These are phyloP conservation scores for Baorangia bicolor DNA, from an alignment of 768 basidiomycete genomes.

Conservation along the genomic window DNA sequence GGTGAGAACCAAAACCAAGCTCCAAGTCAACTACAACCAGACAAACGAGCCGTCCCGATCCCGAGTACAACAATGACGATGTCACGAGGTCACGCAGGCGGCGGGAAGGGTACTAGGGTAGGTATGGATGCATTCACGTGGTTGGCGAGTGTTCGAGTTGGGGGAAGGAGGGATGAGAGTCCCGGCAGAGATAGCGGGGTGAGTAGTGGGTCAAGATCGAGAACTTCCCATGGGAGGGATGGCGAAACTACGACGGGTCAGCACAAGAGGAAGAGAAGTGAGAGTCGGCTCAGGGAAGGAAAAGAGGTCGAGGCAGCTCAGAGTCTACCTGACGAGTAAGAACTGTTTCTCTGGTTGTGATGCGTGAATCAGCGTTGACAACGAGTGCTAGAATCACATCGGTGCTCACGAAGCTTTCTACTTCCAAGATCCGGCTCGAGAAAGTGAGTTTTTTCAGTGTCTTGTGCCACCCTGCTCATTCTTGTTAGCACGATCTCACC, in stretches of 20 bases:
- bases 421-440: constrained; percentile 79
- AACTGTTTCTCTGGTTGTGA: neutral
- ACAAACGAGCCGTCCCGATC: constrained; percentile 22
- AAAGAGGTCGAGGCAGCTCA: constrained; percentile 42
- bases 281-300: constrained; percentile 37
- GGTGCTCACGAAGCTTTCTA: constrained; percentile 62
- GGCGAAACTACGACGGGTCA: constrained; percentile 6
- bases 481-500: constrained; percentile 56
- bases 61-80: constrained; percentile 39
- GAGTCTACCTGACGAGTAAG: constrained; percentile 74
- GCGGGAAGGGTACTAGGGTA: constrained; percentile 52
- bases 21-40: constrained; percentile 6
- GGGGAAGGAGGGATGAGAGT: constrained; percentile 52
- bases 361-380: neutral
- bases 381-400: constrained; percentile 57
- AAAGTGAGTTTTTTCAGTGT: constrained; percentile 49
- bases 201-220: constrained; percentile 43
- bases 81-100: constrained; percentile 45
- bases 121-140: constrained; percentile 74
- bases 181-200: constrained; percentile 53
- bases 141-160: constrained; percentile 73
- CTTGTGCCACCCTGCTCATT: constrained; percentile 5
- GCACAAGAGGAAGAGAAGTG: constrained; percentile 44
- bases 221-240: constrained; percentile 30
- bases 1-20: constrained; percentile 6